These are phyloP conservation scores for Spiraea crenata DNA, from an alignment of 331 rosid species.

Conservation along the genomic window DNA sequence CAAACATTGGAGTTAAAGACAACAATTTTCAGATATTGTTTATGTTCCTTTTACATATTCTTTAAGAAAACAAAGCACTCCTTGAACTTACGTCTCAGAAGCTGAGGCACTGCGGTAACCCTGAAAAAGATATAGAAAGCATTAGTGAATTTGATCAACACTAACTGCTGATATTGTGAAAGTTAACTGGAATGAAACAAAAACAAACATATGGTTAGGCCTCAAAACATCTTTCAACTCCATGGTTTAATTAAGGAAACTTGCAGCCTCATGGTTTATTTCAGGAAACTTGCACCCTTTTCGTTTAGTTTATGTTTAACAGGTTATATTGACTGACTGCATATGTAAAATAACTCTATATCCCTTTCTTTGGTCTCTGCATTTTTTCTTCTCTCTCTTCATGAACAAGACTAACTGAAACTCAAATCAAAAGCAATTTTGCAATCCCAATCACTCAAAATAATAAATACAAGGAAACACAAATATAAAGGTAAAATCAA, in stretches of 20 bases:
- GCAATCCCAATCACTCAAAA: background rate
- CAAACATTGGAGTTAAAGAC: conserved; percentile 1
- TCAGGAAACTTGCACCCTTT: background rate
- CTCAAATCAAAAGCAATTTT: background rate
- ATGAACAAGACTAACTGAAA: background rate
- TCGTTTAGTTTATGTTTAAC: background rate
- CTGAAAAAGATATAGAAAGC: conserved; percentile 38
- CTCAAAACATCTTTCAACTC: background rate
- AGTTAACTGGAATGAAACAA: background rate
- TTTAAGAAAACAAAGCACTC: conserved; percentile 18
- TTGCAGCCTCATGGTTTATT: no score
- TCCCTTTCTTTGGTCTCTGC: background rate
- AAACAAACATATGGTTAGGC: background rate
- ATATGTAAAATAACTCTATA: background rate
- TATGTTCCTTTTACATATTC: background rate
- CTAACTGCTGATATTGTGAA: background rate
- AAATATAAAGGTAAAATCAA: no score
- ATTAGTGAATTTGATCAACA: background rate
- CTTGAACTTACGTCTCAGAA: conserved; percentile 78
- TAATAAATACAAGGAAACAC: background rate
- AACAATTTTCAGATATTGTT: background rate
- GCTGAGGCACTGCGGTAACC: conserved; percentile 89
- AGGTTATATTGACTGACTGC: background rate
- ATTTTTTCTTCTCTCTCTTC: background rate
- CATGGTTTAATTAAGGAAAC: no score